Percentiles rank a stretch among this genome's conserved stretches.
phyloP scores from a whole-genome alignment of 331 rosid genomes.

The Quercus phellos region DNA sequence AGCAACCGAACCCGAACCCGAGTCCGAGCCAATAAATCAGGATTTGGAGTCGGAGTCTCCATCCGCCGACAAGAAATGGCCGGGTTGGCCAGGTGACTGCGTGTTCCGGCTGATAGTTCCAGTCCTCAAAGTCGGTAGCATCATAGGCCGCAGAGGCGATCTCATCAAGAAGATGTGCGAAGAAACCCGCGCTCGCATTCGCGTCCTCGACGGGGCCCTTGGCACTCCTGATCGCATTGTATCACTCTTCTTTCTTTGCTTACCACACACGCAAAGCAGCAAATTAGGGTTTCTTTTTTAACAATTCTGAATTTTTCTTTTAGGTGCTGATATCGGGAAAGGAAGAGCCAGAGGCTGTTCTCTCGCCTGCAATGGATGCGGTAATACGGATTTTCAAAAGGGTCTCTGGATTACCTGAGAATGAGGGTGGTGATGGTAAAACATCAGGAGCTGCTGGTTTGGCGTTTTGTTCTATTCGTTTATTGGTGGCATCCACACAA shows the following conservation, averaged over 20 bases:
- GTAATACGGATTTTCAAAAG: slow-evolving; percentile 71
- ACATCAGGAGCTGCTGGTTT: slow-evolving; percentile 45
- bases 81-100: slow-evolving; percentile 96
- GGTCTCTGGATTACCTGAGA: slow-evolving; percentile 63
- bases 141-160: slow-evolving; percentile 92
- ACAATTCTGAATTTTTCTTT: slow-evolving; percentile 8
- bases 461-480: slow-evolving; percentile 60
- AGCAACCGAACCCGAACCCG: slow-evolving; percentile 6
- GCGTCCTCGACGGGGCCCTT: slow-evolving; percentile 72
- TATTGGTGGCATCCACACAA: slow-evolving; percentile 85
- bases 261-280: neutral
- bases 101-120: slow-evolving; percentile 86
- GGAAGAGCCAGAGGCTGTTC: slow-evolving; percentile 64
- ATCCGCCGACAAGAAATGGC: slow-evolving; percentile 72
- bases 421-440: slow-evolving; percentile 35
- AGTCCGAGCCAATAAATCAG: neutral
- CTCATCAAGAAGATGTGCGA: slow-evolving; percentile 91
- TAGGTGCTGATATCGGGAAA: slow-evolving; percentile 86
- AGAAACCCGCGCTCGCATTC: slow-evolving; percentile 85
- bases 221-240: slow-evolving; percentile 93
- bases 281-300: neutral
- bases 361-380: slow-evolving; percentile 95
- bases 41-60: slow-evolving; percentile 13
- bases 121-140: slow-evolving; percentile 81
- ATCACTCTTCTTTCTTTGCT: neutral